phyloP scores from a whole-genome alignment of 805 yeast genomes.

The Wickerhamiella sorbophila region DNA sequence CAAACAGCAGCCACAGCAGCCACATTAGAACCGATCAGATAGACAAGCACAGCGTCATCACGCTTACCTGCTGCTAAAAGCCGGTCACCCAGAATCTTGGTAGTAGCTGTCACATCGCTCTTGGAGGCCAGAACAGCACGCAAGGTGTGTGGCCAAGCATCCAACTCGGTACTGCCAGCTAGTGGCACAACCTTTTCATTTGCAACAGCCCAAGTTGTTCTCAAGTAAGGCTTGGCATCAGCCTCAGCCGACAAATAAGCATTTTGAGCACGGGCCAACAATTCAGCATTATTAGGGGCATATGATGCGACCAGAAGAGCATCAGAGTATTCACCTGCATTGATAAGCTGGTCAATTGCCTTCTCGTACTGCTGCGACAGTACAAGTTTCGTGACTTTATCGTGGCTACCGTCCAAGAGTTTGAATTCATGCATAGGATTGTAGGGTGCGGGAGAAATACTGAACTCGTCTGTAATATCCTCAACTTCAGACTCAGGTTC shows the following conservation, averaged over 20 bases:
- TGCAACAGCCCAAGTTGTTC: constrained; percentile 56
- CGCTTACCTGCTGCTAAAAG: constrained; percentile 40
- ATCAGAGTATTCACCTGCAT: constrained; percentile 51
- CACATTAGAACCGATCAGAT: constrained; percentile 65
- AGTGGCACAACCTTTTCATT: constrained; percentile 45
- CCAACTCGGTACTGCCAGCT: constrained; percentile 60
- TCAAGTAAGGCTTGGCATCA: constrained; percentile 41
- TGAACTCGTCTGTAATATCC: constrained; percentile 30
- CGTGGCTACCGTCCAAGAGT: constrained; percentile 18
- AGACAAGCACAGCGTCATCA: constrained; percentile 62
- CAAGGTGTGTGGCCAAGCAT: constrained; percentile 77
- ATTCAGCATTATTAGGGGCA: constrained; percentile 34
- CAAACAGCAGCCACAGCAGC: constrained; percentile 71
- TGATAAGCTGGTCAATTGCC: constrained; percentile 56
- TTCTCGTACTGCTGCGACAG: constrained; percentile 46
- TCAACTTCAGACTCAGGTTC: constrained; percentile 23
- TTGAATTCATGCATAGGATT: constrained; percentile 23
- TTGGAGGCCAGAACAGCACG: constrained; percentile 30
- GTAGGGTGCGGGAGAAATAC: constrained; percentile 19
- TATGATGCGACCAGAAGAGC: constrained; percentile 66
- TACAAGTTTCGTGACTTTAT: constrained; percentile 34
- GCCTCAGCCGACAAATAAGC: constrained; percentile 54
- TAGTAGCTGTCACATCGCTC: constrained; percentile 3
- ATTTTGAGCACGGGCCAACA: constrained; percentile 54
- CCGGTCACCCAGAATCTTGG: constrained; percentile 57